These are phyloP conservation scores for Teratosphaeria zuluensis DNA, from an alignment of 2,329 filamentous ascomycete genomes.

Conservation along the genomic window DNA sequence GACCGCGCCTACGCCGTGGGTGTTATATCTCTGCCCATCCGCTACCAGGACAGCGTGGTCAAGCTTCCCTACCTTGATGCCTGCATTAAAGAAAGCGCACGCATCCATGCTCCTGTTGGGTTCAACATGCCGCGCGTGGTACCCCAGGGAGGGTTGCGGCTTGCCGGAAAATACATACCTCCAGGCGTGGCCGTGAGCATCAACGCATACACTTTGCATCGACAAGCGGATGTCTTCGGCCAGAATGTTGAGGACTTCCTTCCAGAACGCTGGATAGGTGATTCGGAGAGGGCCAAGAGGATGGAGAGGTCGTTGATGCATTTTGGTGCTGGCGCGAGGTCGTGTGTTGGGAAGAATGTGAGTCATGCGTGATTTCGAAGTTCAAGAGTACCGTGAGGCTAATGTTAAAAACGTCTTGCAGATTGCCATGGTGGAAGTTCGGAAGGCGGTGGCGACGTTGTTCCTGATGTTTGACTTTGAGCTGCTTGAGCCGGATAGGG, in stretches of 20 bases:
- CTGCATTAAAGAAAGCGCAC: too few species aligned
- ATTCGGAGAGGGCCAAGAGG: not conserved
- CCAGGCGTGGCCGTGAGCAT: not conserved
- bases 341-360: conserved; percentile 12
- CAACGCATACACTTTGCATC: not conserved
- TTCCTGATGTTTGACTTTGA: not conserved
- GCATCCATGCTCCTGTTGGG: too few species aligned
- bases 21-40: too few species aligned
- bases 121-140: too few species aligned
- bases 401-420: not conserved
- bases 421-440: not conserved
- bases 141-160: not conserved
- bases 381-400: not conserved
- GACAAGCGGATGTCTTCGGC: not conserved
- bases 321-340: conserved; percentile 9
- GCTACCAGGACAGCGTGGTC: too few species aligned
- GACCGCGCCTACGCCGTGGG: too few species aligned
- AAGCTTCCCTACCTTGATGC: too few species aligned
- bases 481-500: too few species aligned
- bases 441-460: conserved; percentile 1
- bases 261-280: not conserved
- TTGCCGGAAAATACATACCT: not conserved
- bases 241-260: not conserved
- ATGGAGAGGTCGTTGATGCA: not conserved
- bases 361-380: not conserved